Percentiles rank a stretch among this genome's conserved stretches.
These are phyloP conservation scores for Fusarium staphyleae DNA, from an alignment of 2,329 filamentous ascomycete species.

Conservation along the genomic window DNA sequence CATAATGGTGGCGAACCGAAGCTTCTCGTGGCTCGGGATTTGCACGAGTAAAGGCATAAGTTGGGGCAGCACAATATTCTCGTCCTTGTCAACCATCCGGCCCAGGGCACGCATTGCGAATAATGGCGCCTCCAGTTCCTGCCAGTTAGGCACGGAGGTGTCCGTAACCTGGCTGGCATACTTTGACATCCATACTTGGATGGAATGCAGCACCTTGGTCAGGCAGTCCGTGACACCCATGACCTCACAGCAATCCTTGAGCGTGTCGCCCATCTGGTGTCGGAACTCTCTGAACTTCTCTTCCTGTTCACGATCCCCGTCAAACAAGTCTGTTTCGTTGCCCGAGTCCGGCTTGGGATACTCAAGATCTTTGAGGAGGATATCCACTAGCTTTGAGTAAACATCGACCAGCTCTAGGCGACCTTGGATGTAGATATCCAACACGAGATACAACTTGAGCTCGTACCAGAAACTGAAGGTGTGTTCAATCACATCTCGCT, in stretches of 20 bases:
- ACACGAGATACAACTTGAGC: constrained; percentile 91
- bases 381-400: constrained; percentile 88
- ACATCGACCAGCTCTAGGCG: constrained; percentile 79
- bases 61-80: constrained; percentile 85
- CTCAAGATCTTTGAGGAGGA: constrained; percentile 89
- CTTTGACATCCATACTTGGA: constrained; percentile 86
- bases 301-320: constrained; percentile 93
- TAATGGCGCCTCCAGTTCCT: constrained; percentile 91
- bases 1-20: constrained; percentile 99
- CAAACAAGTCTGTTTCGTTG: constrained; percentile 85
- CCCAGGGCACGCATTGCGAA: constrained; percentile 97
- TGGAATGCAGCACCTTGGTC: constrained; percentile 83
- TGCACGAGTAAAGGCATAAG: constrained; percentile 93
- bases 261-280: constrained; percentile 95
- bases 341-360: constrained; percentile 80
- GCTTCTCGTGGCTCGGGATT: constrained; percentile 94
- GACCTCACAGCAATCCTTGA: constrained; percentile 97
- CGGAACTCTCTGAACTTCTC: constrained; percentile 97
- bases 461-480: constrained; percentile 99
- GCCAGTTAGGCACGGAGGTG: constrained; percentile 88
- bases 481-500: constrained; percentile 88
- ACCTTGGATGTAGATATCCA: constrained; percentile 88
- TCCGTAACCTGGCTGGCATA: constrained; percentile 79
- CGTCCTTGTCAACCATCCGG: constrained; percentile 90
- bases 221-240: constrained; percentile 93